Base-by-base conservation (phyloP, 257 asterid species). In the Petunia axillaris region DNA sequence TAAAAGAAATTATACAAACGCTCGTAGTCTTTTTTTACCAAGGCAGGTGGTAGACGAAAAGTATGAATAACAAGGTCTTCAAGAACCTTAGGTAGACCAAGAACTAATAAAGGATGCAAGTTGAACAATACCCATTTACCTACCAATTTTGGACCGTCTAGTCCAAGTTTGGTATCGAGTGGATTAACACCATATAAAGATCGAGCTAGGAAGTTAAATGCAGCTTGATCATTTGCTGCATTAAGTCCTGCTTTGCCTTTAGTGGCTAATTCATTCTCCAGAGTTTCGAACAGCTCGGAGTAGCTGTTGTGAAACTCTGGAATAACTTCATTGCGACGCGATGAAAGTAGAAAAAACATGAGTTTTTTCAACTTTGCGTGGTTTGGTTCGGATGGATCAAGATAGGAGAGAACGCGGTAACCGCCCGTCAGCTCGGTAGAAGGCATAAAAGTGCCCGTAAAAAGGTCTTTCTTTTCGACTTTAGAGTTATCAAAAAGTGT, bases 381-480 rank as follows among this genome's bases (percentile, higher is more conserved):
- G 37, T 74, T 88, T 8, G 97, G 97, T 75, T 94, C 98, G 2
- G 98, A 89, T 0, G 98, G 98, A 81, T 94, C 98, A 11, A 94
- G 91, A 78, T 82, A 93, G 5, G 98, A 93, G 3, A 94, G 88
- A 9, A 85, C 81, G 1, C 98, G 81, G 89, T 91, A 89, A 6
- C 98, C 98, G 77, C 98, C 98, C 65, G 97, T 93, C 78, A 93
- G 90, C 2, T 89, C 91, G 14, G 89, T 70, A 54, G 97, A 91
- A 1, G 98, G 93, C 93, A 89, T 87, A 87, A 80, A 94, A 4
- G 97, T 93, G 4, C 98, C 98, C 60, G 98, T 93, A 88, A 94
- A 94, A 2, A 93, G 88, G n/a, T 94, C 93, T 4, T 82, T 89
- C 88, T 94, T 94, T 35, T 94, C 98, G 75, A 94, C 98, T 43